These are phyloP conservation scores for Hibiscus syriacus DNA, from an alignment of 345 rosid species.

Conservation along the genomic window DNA sequence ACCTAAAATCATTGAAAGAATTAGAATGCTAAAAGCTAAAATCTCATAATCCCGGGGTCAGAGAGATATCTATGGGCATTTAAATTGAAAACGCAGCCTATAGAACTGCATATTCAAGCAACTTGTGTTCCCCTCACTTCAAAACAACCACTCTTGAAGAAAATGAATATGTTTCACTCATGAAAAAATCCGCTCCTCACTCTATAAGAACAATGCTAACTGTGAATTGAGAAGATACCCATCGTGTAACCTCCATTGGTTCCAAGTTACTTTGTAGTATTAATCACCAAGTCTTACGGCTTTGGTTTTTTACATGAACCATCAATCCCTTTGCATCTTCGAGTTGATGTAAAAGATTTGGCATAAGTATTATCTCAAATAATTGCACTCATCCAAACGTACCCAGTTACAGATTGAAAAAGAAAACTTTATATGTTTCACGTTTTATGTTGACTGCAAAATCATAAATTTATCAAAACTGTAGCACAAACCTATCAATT, in stretches of 20 bases:
- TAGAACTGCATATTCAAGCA: neutral
- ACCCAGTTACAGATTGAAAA: neutral
- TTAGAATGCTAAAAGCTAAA: neutral
- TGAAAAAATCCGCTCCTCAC: neutral
- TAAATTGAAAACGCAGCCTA: neutral
- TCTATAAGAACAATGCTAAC: neutral
- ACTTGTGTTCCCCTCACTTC: neutral
- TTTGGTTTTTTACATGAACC: neutral
- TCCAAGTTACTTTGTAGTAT: neutral
- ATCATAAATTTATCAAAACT: neutral
- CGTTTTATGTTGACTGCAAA: neutral
- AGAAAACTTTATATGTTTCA: neutral
- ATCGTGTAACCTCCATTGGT: neutral
- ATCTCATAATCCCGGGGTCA: neutral
- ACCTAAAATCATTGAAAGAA: neutral
- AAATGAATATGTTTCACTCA: neutral
- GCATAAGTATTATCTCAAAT: neutral
- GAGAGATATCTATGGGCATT: neutral
- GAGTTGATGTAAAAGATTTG: neutral
- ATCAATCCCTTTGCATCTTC: neutral
- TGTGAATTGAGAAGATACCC: too few species aligned
- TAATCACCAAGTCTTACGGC: neutral
- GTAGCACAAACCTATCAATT: neutral
- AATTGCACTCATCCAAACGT: neutral
- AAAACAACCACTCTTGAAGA: neutral